Percentiles rank a stretch among this genome's conserved stretches.
phyloP scores from a whole-genome alignment of 2,329 filamentous ascomycete genomes.

The Chalaropsis thielavioides region DNA sequence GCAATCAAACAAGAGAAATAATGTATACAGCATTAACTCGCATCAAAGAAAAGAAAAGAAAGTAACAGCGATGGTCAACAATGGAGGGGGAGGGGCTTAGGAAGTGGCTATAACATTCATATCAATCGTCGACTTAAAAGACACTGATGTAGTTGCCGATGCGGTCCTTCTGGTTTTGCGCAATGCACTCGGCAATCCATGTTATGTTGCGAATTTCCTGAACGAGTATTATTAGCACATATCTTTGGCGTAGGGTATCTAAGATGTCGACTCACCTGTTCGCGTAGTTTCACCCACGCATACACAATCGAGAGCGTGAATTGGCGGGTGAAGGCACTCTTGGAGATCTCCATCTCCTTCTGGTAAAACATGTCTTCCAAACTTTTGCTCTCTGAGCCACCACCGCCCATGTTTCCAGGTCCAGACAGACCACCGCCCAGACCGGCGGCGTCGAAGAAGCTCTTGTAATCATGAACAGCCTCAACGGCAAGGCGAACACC shows the following conservation, averaged over 20 bases:
- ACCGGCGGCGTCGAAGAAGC: slow-evolving; percentile 84
- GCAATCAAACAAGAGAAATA: not conserved
- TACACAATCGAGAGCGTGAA: slow-evolving; percentile 94
- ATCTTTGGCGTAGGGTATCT: not conserved
- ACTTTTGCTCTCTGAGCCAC: slow-evolving; percentile 72
- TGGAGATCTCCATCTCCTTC: slow-evolving; percentile 98
- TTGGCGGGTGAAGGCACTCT: slow-evolving; percentile 86
- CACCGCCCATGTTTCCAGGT: slow-evolving; percentile 70
- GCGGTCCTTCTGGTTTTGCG: slow-evolving; percentile 97
- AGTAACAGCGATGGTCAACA: not conserved
- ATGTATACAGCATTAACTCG: not conserved
- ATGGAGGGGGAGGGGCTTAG: not conserved
- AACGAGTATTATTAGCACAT: slow-evolving; percentile 26
- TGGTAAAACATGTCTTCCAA: slow-evolving; percentile 97
- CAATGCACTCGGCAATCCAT: slow-evolving; percentile 99
- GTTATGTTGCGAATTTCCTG: slow-evolving; percentile 99
- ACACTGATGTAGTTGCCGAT: slow-evolving; percentile 99
- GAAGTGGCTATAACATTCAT: slow-evolving; percentile 1
- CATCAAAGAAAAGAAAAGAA: not conserved
- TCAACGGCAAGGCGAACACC: slow-evolving; percentile 88
- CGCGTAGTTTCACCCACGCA: slow-evolving; percentile 91
- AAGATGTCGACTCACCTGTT: slow-evolving; percentile 57
- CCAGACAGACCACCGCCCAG: slow-evolving; percentile 56
- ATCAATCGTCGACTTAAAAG: slow-evolving; percentile 42
- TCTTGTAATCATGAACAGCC: slow-evolving; percentile 84